Percentiles rank a stretch among this genome's conserved stretches.
phyloP scores from a whole-genome alignment of 345 rosid genomes.

The Gossypium rotundifolium region DNA sequence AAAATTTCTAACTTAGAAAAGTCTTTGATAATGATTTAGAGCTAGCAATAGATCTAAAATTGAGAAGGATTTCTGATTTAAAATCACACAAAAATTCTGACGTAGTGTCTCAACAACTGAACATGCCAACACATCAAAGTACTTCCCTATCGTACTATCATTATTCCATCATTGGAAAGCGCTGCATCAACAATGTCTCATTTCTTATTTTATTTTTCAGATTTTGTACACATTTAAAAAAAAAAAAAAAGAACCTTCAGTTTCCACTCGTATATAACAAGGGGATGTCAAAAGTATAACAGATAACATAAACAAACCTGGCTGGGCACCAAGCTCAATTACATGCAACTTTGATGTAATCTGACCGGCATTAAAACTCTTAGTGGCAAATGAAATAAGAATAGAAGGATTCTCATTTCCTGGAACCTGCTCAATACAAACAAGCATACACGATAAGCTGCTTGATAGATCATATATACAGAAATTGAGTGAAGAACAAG shows the following conservation, averaged over 20 bases:
- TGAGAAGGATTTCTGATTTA: not conserved
- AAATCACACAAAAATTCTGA: not conserved
- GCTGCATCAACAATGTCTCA: not conserved
- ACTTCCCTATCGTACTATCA: not conserved
- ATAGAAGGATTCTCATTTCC: slow-evolving; percentile 95
- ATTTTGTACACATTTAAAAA: too few relatives aligned
- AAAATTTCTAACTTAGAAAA: not conserved
- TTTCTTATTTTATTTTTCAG: not conserved
- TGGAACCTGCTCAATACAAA: slow-evolving; percentile 47
- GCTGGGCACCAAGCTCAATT: slow-evolving; percentile 96
- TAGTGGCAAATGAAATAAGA: slow-evolving; percentile 89
- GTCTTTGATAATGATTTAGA: not conserved
- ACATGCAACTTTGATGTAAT: slow-evolving; percentile 88
- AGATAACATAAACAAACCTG: slow-evolving; percentile 41
- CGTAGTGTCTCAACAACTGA: not conserved
- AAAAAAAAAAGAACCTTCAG: not conserved
- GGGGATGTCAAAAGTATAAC: not conserved
- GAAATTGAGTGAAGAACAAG: not conserved
- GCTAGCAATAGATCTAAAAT: not conserved
- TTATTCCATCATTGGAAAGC: not conserved
- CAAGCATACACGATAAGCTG: not conserved
- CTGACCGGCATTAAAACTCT: slow-evolving; percentile 87
- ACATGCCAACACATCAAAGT: not conserved
- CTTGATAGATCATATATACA: not conserved
- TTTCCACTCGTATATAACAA: not conserved